Evolutionary conservation across 1,284 basidiomycete species (phyloP), one percentile per base, ranked within the genome.

Genomic region (Dichomitus squalens): DNA sequence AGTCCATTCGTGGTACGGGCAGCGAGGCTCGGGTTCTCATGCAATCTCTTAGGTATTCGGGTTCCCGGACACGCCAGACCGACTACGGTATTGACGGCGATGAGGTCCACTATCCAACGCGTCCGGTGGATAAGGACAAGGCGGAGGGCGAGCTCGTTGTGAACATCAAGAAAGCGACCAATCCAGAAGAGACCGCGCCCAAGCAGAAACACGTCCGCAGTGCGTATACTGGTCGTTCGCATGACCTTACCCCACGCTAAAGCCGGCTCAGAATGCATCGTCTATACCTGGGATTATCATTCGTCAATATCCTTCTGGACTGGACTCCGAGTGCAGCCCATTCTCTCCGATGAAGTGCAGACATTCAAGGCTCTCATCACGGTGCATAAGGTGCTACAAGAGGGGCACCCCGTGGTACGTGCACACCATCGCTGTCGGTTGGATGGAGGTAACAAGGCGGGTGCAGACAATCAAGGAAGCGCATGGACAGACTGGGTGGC

Each of bases 141-240:
- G 94, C 93, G 47, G 95, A 98, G 73, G 82, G 87, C 52, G 96
- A 98, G 73, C 85, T 98, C 20, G 87, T 88, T 4, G 81, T 95
- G 46, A 95, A 96, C 71, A 96, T 98, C 73, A 98, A 98, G 83
- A 98, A 98, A 74, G 96, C 95, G 2, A 97, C 95, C 2, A 95
- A 86, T 69, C 79, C 93, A 40, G 95, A 98, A 51, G 95, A 97
- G 77, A 86, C 85, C 40, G 95, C 95, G 4, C 93, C 92, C 55
- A 97, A 98, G 75, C 95, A 97, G 81, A 98, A 98, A 72, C 95
- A 98, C 71, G 95, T 98, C 67, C 86, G 95, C 72, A 96, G 95
- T 96, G 73, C 72, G 93, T 83, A 41, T 38, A 49, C 31, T 31
- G 35, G 49, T n/a, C n/a, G 12, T 25, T 25, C 29, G 14, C n/a